Conservation (phyloP, 306 rosid species). For the Parietaria judaica region DNA sequence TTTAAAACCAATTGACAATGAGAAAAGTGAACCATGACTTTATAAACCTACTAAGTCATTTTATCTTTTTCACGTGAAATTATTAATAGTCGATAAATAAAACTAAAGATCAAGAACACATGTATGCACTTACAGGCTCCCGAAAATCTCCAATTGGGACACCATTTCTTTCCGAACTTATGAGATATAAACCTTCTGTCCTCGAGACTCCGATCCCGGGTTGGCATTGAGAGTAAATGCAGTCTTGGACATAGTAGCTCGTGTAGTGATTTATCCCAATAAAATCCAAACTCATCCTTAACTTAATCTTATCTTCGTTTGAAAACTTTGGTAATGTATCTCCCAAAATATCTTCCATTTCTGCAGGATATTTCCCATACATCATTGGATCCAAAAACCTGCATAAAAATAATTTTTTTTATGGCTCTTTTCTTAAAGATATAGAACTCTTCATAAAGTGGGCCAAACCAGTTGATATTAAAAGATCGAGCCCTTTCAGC, state of each 20-base stretch:
- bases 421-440: no score
- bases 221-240: constrained; percentile 4
- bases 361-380: constrained; percentile 11
- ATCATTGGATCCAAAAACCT: constrained; percentile 18
- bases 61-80: no score
- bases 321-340: constrained; percentile 8
- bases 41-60: no score
- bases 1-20: no score
- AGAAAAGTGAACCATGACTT: no score
- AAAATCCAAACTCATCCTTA: constrained; percentile 16
- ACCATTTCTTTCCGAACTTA: constrained; percentile 11
- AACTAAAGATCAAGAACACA: not conserved
- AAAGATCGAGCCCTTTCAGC: constrained; percentile 14
- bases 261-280: constrained; percentile 15
- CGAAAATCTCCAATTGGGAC: constrained; percentile 7
- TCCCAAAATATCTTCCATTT: constrained; percentile 15
- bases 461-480: not conserved
- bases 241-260: constrained; percentile 11
- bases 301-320: not conserved
- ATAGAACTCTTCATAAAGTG: not conserved
- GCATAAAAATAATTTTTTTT: not conserved
- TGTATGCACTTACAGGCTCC: not conserved
- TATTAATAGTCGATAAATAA: no score
- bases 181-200: constrained; percentile 10
- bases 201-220: constrained; percentile 3